A percentile compares a stretch with the other conserved stretches of the same genome.
These are phyloP conservation scores for Cornus controversa DNA, from an alignment of 148 eudicot species.

Conservation along the genomic window DNA sequence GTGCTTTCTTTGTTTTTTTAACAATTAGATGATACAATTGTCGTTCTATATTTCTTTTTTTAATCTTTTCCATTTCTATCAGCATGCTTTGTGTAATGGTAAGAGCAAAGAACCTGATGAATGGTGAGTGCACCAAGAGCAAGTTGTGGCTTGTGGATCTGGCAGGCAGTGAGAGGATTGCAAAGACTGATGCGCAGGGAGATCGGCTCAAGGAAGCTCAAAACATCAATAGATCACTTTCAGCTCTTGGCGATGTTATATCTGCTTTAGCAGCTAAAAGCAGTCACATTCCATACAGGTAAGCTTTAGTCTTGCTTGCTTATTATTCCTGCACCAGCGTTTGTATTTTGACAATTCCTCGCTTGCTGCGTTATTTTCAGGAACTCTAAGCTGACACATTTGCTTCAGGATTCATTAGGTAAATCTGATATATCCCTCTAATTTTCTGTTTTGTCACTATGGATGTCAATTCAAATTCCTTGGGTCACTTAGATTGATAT, in stretches of 20 bases:
- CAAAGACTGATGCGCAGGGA: conserved; percentile 85
- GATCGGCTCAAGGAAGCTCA: conserved; percentile 96
- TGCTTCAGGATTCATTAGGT: conserved; percentile 95
- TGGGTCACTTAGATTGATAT: no score
- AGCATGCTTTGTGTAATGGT: conserved; percentile 88
- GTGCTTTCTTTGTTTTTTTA: not conserved
- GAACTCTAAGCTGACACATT: conserved; percentile 88
- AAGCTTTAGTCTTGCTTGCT: not conserved
- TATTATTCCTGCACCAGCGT: not conserved
- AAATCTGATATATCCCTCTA: conserved; percentile 7
- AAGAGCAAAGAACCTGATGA: conserved; percentile 73
- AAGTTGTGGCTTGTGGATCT: conserved; percentile 98
- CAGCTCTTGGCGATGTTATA: conserved; percentile 95
- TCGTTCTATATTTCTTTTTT: not conserved
- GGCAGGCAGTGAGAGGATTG: conserved; percentile 98
- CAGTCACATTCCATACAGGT: conserved; percentile 94
- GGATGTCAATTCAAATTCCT: not conserved
- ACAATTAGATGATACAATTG: not conserved
- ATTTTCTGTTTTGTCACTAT: not conserved
- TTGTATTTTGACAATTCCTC: conserved; percentile 1
- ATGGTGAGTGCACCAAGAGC: conserved; percentile 92
- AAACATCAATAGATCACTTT: conserved; percentile 82
- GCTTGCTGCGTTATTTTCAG: conserved; percentile 28
- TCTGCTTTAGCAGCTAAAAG: conserved; percentile 89
- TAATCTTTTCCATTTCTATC: conserved; percentile 15